Evolutionary conservation across 2,329 filamentous ascomycete genomes (phyloP), one percentile per base, ranked within the genome.

Genomic region (Pseudogymnoascus sp.): DNA sequence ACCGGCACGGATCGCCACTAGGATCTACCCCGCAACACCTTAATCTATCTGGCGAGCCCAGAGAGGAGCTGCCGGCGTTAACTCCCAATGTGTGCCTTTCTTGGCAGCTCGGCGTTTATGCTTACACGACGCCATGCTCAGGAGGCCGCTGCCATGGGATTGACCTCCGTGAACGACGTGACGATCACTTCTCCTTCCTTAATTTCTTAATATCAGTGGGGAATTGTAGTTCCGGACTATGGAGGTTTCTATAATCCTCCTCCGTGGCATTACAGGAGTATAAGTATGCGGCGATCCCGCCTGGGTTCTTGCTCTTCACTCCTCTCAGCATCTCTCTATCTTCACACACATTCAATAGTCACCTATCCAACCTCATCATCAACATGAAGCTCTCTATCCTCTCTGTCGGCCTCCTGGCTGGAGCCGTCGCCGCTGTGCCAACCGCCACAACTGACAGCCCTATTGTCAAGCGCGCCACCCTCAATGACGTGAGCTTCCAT

Each of bases 361-460:
- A n/a, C 14, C 13, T 16, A 31, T 11, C 4, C 23, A 6, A 1
- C 16, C 64, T 67, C 31, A 66, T 64, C 69, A 66, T 70, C 72
- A 80, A 62, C 65, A 85, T 85, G 83, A 82, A 80, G 75, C 76
- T 78, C 31, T 74, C 77, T 66, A 69, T 77, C 69, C 67, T 85
- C 65, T 73, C 80, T 62, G 77, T 81, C 65, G 79, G 77, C 69
- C 74, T 85, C 68, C 78, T 79, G 70, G 71, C 79, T 66, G 74
- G 73, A 65, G 65, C 77, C 66, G 81, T 77, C 66, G 72, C 74
- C 23, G 82, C 82, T 63, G 76, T 76, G 10, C 83, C 84, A 61
- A 84, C 83, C 31, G 75, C 73, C 48, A 83, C 80, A 7, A 74
- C 77, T 23, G 60, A 64, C 16, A 65, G 78, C 77, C 19, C 80